Evolutionary conservation across 768 basidiomycete genomes (phyloP), one percentile per base, ranked within the genome.

Genomic region (Tephrocybe sp.): DNA sequence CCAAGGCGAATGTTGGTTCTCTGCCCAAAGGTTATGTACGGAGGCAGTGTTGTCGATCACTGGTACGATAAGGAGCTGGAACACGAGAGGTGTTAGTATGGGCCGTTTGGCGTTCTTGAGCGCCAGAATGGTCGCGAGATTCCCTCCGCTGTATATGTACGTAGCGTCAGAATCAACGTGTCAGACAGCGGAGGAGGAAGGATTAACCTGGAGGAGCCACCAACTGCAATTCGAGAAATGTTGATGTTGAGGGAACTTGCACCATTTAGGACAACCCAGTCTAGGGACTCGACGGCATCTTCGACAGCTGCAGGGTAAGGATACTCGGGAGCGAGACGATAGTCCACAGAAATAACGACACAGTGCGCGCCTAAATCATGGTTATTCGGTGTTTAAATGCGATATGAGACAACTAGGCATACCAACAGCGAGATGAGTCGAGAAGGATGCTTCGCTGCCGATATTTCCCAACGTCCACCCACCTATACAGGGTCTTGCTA

Each of bases 381-480:
- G n/a, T n/a, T n/a, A n/a, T n/a, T n/a, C n/a, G n/a, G n/a, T n/a
- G n/a, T n/a, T n/a, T n/a, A n/a, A n/a, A n/a, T n/a, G n/a, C n/a
- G n/a, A 11, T 9, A 26, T 1, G 19, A n/a, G n/a, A 44, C 18
- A n/a, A 11, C 15, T 37, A 24, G 21, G 63, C 70, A 49, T 56
- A 84, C 84, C 67, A 43, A 76, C 73, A 66, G 77, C 80, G 73
- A 84, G 77, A 43, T 78, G 79, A 1, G 81, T 82, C 30, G 75
- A 71, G 56, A 90, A 85, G 5, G 79, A 68, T n/a, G 76, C 77
- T 51, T 84, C 83, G 21, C 78, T 77, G 19, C 61, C 60, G 55
- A 87, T 84, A 47, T 72, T 82, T 0, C 88, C 88, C 1, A 89
- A 70, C 0, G 86, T 87, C 88, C 88, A 89, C 27, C 88, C 88